Base-by-base conservation (phyloP, 2,329 filamentous ascomycete genomes). In the Trichoderma asperellum region DNA sequence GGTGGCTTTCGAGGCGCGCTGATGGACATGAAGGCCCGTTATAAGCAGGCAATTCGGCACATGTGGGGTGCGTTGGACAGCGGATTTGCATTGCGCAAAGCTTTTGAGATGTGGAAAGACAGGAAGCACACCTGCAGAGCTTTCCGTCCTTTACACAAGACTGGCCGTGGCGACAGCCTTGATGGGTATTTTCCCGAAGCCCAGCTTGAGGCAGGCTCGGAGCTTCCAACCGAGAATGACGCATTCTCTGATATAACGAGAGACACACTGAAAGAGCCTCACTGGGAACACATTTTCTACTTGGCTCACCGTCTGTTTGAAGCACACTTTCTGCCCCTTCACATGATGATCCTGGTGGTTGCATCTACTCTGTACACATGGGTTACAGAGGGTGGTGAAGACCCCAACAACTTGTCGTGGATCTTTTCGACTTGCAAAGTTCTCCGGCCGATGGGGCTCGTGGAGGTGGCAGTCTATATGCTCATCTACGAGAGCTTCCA, bases 31-130 rank as follows among this genome's bases (percentile, higher is more conserved):
- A 77, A 81, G 47, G 90, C 90, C 27, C 88, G 91, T 27, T 92
- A 92, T 77, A 89, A 88, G 77, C 91, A 93, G 79, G 90, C 89
- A 57, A 79, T 92, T 66, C 86, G 91, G 71, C 90, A 92, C 79
- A 92, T 92, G 90, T 92, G 90, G 90, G 90, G 90, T 73, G 86
- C 89, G 70, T 81, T 92, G 24, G 90, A 92, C 75, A 89, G 87
- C 18, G 90, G 90, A 2, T 92, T 86, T 73, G 86, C 89, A 12
- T 78, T 91, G 70, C 83, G 87, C 68, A 87, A 87, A 75, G 79
- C 85, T 5, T 80, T 83, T n/a, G 85, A 85, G 76, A 83, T 88
- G 73, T 88, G 85, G 85, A 81, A 81, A 66, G 83, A 87, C 74
- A 82, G 87, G 70, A 88, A 87, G 76, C 84, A 84, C 72, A 89